phyloP scores from a whole-genome alignment of 2,329 filamentous ascomycete genomes.

The Penicillium aurantiogriseum region DNA sequence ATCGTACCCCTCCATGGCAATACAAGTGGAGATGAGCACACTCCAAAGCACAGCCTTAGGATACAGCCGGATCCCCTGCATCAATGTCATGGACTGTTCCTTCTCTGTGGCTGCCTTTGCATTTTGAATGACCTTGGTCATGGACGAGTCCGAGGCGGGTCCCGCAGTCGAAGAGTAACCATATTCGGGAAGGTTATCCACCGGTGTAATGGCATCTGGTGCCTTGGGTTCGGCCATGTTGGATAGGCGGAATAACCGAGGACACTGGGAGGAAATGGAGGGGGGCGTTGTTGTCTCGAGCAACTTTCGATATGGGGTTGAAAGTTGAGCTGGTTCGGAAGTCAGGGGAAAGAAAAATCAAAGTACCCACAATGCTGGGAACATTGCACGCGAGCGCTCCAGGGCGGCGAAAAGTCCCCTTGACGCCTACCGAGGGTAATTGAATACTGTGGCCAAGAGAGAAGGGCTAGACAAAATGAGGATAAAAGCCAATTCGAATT shows the following conservation, averaged over 20 bases:
- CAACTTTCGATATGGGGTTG: conserved; percentile 1
- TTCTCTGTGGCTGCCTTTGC: conserved; percentile 46
- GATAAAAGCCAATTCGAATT: conserved; percentile 10
- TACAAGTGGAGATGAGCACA: conserved; percentile 82
- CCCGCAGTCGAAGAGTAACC: conserved; percentile 16
- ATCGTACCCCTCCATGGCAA: conserved; percentile 90
- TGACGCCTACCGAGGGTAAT: conserved; percentile 1
- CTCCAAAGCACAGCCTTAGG: conserved; percentile 85
- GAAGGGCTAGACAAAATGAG: conserved; percentile 14
- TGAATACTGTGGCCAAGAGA: background rate
- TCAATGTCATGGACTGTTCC: conserved; percentile 65
- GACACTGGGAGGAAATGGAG: background rate
- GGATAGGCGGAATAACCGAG: background rate
- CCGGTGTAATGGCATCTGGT: conserved; percentile 29
- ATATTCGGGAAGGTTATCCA: conserved; percentile 13
- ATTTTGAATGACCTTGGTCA: conserved; percentile 39
- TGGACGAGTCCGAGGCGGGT: conserved; percentile 24
- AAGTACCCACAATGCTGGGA: conserved; percentile 21
- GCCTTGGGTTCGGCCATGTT: conserved; percentile 32
- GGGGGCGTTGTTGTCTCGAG: background rate
- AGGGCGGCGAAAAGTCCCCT: conserved; percentile 10
- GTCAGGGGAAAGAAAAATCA: conserved; percentile 22
- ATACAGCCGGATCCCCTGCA: conserved; percentile 76
- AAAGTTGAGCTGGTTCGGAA: conserved; percentile 13
- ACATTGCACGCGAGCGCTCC: conserved; percentile 20